Base-by-base conservation (phyloP, 371 early-diverging fungal genomes). In the Rhizomucor miehei region DNA sequence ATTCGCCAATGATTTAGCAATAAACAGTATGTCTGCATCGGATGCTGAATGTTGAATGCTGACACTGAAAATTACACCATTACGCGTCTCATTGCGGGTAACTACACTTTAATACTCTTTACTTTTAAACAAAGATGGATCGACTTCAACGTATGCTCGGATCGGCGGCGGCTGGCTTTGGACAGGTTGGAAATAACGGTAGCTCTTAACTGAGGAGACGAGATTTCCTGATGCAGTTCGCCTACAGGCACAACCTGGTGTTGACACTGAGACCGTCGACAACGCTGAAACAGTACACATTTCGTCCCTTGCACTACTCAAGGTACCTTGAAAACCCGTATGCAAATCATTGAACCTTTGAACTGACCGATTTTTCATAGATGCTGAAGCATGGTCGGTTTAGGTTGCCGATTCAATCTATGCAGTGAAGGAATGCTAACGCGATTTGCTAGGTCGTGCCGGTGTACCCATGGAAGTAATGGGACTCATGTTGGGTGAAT, bases 381-480 rank as follows among this genome's bases (percentile, higher is more conserved):
- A 92, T 94, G 92, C 66, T 94, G 51, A 92, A 94, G 77, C 94
- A 92, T 62, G 93, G 93, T 89, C 75, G 38, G 65, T 36, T 23
- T 13, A 45, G 17, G 35, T 38, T 16, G 3, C 17, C 41, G 1
- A 48, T 34, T 36, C 11, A 48, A 48, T 14, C 20, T 2, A 52
- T 13, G 37, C n/a, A 24, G 16, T 23, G 0, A 47, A 10, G 1
- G 46, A 45, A 21, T 35, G 21, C 10, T 43, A 35, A 39, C 24
- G n/a, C 19, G 16, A 23, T 23, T 24, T 17, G 35, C 13, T 67
- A 90, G 98, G 97, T 25, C 89, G 99, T 58, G 99, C 99, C 35
- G 99, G 99, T 62, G 99, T 99, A n/a, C 99, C 99, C 11, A 96
- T 99, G 97, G 99, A 99, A 77, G 99, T 99, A 48, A 99, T 99